A percentile compares a stretch with the other conserved stretches of the same genome.
These are phyloP conservation scores for Populus pruinosa DNA, from an alignment of 345 rosid species.

Conservation along the genomic window DNA sequence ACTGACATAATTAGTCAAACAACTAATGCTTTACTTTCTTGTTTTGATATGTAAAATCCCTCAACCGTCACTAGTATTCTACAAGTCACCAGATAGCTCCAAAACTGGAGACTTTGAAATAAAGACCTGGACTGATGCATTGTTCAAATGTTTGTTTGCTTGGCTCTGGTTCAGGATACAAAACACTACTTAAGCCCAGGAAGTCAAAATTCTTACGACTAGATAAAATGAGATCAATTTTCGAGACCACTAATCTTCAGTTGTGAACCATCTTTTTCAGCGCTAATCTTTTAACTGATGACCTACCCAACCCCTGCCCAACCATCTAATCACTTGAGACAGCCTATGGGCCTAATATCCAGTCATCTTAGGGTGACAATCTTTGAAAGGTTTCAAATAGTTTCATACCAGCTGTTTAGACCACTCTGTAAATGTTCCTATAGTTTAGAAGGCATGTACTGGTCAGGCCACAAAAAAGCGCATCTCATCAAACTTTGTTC, in stretches of 20 bases:
- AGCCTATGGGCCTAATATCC: not conserved
- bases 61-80: not conserved
- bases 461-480: not conserved
- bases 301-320: not conserved
- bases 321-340: not conserved
- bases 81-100: not conserved
- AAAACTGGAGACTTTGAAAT: not conserved
- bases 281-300: too few species aligned
- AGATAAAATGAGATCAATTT: not conserved
- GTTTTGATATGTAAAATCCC: not conserved
- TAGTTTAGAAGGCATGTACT: not conserved
- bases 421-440: not conserved
- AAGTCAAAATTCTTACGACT: not conserved
- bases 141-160: not conserved
- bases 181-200: not conserved
- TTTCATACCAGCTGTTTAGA: not conserved
- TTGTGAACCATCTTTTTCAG: not conserved
- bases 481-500: not conserved
- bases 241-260: not conserved
- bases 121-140: not conserved
- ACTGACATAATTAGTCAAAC: not conserved
- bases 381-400: not conserved
- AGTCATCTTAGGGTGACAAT: not conserved
- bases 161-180: not conserved
- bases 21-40: not conserved